Conservation (phyloP, 305 asterid genomes). For the Salvia sclarea region DNA sequence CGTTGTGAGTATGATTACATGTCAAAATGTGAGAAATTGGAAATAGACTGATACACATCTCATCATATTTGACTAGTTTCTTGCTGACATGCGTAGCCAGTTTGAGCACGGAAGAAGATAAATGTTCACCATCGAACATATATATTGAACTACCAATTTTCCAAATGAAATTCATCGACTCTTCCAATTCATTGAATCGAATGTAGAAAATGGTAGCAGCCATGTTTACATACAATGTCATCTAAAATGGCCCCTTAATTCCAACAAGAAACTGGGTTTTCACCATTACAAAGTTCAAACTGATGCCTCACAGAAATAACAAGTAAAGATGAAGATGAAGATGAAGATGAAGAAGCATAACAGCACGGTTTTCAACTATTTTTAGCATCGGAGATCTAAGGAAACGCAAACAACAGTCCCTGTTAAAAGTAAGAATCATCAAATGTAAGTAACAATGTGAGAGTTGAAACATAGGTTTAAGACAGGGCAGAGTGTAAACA, state of each 20-base stretch:
- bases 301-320: background rate
- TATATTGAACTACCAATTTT: too few relatives aligned
- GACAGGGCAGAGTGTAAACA: constrained; percentile 1
- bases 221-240: background rate
- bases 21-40: background rate
- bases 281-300: background rate
- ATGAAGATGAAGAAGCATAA: background rate
- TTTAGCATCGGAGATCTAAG: background rate
- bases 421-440: background rate
- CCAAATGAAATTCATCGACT: background rate
- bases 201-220: background rate
- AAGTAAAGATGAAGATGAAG: background rate
- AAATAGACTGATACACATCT: background rate
- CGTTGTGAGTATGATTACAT: background rate
- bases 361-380: background rate
- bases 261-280: background rate
- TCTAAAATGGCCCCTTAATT: background rate
- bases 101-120: background rate
- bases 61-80: background rate
- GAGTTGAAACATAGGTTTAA: background rate
- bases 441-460: background rate
- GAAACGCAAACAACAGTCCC: background rate
- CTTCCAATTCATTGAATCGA: background rate
- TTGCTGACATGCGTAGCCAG: background rate
- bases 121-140: background rate